Evolutionary conservation across 2,329 filamentous ascomycete genomes (phyloP), one percentile per base, ranked within the genome.

Genomic region (Sclerotinia minor): DNA sequence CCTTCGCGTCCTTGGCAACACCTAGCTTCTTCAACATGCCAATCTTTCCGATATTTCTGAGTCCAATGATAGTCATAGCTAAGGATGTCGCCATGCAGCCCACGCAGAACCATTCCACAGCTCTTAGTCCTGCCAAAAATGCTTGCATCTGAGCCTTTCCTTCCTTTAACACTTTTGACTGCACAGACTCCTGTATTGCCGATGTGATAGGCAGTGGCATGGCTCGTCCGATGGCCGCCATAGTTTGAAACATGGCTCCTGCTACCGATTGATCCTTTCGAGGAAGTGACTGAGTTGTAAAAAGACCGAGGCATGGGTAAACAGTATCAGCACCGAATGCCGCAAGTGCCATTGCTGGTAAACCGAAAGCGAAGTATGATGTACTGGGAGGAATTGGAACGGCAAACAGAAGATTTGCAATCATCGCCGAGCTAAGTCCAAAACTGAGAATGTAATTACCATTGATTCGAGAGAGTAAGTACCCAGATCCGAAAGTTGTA

Each of bases 311-410:
- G 5, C 84, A 85, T 0, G 89, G 88, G 81, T 86, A 90, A 0
- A 88, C 81, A 0, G 86, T 89, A 74, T 92, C 89, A 3, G 87
- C 86, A 44, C 89, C 89, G 47, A 89, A 80, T 11, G 90, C 87
- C 8, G 83, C 83, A 4, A 92, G 78, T 0, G 87, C 77, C 85
- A 91, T 91, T 11, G 88, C 87, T 2, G 84, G 84, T 26, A 92
- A 81, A 0, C 85, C 87, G 71, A 84, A 89, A 3, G 89, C 89
- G 75, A 88, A 91, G 78, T 91, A 92, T 0, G 81, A 85, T 0
- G 86, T 89, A 2, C 79, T 76, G 0, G 83, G 80, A 0, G 86
- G 82, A 53, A 91, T 89, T 0, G 88, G 87, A 0, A 87, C 80
- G 0, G 88, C 85, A 73, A 89, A 89, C 35, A 92, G 81, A 13